Conservation (phyloP, 345 rosid species). For the Rubroshorea leprosula region DNA sequence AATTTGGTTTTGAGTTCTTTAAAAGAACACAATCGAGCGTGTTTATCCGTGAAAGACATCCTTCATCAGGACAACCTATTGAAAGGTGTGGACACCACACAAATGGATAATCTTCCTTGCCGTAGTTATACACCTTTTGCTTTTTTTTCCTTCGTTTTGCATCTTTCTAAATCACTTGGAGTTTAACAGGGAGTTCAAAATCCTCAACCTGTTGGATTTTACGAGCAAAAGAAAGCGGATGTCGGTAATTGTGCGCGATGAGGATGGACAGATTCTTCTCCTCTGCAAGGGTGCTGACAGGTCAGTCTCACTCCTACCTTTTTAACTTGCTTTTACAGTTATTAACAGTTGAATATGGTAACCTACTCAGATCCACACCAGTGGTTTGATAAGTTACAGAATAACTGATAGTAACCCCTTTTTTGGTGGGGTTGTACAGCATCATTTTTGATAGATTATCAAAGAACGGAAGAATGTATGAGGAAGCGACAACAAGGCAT, state of each 20-base stretch:
- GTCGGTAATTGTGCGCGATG: constrained; percentile 80
- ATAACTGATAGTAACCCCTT: constrained; percentile 9
- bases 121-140: constrained; percentile 13
- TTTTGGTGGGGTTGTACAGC: constrained; percentile 40
- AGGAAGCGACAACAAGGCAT: constrained; percentile 61
- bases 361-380: background rate
- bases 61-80: constrained; percentile 41
- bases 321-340: constrained; percentile 1
- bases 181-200: constrained; percentile 78
- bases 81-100: constrained; percentile 57
- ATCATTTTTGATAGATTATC: constrained; percentile 86
- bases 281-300: constrained; percentile 99
- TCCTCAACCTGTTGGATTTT: constrained; percentile 84
- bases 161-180: constrained; percentile 1
- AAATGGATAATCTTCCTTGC: background rate
- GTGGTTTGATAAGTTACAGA: background rate
- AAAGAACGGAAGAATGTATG: constrained; percentile 62
- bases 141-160: constrained; percentile 8
- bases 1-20: constrained; percentile 88
- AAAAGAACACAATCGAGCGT: constrained; percentile 89
- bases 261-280: constrained; percentile 74
- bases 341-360: background rate
- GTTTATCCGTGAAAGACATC: constrained; percentile 50
- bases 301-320: constrained; percentile 34
- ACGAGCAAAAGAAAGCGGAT: constrained; percentile 97